Conservation (phyloP, 805 yeast genomes). For the Saccharomycopsis microspora region DNA sequence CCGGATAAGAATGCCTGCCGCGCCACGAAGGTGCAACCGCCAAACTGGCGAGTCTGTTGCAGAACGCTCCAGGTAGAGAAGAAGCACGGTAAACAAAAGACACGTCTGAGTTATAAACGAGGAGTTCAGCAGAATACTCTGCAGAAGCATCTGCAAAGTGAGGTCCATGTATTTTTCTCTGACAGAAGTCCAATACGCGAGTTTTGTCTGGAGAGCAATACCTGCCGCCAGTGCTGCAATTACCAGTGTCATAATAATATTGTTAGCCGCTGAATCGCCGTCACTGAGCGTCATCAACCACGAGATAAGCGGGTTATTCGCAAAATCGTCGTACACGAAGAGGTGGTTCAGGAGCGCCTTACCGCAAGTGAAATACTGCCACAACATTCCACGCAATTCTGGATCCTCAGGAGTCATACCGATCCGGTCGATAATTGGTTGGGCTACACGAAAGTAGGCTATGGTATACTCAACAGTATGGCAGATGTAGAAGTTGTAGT, state of each 20-base stretch:
- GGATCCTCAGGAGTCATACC: conserved; percentile 4
- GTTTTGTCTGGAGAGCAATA: conserved; percentile 3
- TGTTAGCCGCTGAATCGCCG: neutral
- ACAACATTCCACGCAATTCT: conserved; percentile 1
- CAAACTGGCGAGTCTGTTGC: conserved; percentile 9
- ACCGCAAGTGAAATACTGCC: conserved; percentile 3
- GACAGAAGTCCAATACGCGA: conserved; percentile 6
- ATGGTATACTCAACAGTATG: neutral
- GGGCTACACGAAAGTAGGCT: conserved; percentile 1
- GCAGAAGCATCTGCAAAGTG: neutral
- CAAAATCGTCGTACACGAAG: conserved; percentile 11
- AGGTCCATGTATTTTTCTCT: conserved; percentile 6
- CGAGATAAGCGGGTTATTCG: conserved; percentile 1
- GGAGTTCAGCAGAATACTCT: neutral
- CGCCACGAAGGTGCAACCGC: conserved; percentile 12
- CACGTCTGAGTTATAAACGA: conserved; percentile 4
- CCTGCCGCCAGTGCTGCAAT: conserved; percentile 8
- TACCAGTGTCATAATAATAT: conserved; percentile 4
- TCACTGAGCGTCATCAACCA: conserved; percentile 2
- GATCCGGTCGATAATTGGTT: conserved; percentile 2
- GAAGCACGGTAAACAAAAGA: conserved; percentile 7
- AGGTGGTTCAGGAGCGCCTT: conserved; percentile 9
- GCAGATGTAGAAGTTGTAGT: conserved; percentile 1
- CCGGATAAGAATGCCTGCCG: conserved; percentile 4
- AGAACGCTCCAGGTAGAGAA: conserved; percentile 7